Percentiles rank a stretch among this genome's conserved stretches.
Evolutionary conservation across 805 yeast species (phyloP).

Genomic region (Saccharomycopsis selenospora): DNA sequence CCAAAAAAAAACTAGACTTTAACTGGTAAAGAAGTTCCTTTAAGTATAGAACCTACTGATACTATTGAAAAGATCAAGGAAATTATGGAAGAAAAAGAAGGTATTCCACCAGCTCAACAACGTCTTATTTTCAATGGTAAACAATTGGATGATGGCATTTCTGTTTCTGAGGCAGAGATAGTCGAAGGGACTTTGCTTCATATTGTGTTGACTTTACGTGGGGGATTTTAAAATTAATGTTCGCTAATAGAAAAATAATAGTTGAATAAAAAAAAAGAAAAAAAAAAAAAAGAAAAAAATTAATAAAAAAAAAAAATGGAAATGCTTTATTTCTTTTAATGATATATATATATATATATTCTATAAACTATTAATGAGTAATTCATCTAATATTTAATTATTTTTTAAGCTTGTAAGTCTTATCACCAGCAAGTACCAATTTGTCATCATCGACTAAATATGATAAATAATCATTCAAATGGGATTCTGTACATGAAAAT

Average conservation of each 20-base stretch:
- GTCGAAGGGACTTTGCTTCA: conserved; percentile 83
- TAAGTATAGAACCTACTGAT: conserved; percentile 30
- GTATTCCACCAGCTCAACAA: conserved; percentile 95
- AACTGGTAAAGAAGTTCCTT: conserved; percentile 32
- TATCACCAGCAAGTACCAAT: conserved; percentile 24
- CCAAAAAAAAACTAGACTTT: no score
- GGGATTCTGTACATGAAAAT: conserved; percentile 32
- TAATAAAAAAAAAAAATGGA: no score
- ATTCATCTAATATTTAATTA: no score
- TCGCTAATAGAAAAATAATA: no score
- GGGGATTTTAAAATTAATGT: conserved; percentile 58
- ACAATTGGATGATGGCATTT: conserved; percentile 76
- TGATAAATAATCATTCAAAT: conserved; percentile 36
- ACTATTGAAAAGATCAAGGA: conserved; percentile 71
- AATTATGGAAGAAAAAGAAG: conserved; percentile 90
- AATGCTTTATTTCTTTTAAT: no score
- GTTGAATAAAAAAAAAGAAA: no score
- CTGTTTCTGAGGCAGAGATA: conserved; percentile 67
- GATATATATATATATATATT: no score
- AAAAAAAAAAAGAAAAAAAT: no score
- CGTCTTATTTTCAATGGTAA: conserved; percentile 84
- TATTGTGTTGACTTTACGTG: conserved; percentile 86
- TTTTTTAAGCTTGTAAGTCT: conserved; percentile 13
- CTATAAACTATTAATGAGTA: no score
- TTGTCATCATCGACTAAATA: conserved; percentile 39